Conservation (phyloP, 306 rosid species). For the Mimosa bimucronata region DNA sequence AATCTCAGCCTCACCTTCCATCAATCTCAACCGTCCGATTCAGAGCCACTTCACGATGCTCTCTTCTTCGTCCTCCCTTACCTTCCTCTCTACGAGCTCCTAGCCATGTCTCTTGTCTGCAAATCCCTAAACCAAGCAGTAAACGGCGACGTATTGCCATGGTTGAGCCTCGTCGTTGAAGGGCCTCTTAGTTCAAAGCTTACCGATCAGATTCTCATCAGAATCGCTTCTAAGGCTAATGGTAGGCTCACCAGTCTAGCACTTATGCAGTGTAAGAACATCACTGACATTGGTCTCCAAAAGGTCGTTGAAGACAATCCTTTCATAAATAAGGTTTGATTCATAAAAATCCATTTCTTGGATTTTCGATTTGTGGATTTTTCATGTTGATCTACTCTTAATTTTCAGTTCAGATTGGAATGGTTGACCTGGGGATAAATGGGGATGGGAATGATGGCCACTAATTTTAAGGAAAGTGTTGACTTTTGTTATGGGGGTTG, state of each 20-base stretch:
- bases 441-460: neutral
- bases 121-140: neutral
- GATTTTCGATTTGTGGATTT: neutral
- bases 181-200: neutral
- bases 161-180: neutral
- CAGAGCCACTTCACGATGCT: neutral
- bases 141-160: neutral
- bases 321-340: neutral
- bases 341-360: neutral
- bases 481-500: neutral
- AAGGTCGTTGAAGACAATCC: neutral
- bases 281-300: neutral
- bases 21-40: neutral
- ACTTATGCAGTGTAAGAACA: neutral
- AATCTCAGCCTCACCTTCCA: neutral
- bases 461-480: neutral
- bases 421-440: neutral
- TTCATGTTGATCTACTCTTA: neutral
- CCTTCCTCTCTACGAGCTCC: conserved; percentile 2
- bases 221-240: neutral
- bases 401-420: neutral
- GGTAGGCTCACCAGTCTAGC: neutral
- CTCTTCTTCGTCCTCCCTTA: neutral
- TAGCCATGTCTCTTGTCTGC: conserved; percentile 1
- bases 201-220: neutral